Base-by-base conservation (phyloP, 106 monocot genomes). In the Cymbidium sinense region DNA sequence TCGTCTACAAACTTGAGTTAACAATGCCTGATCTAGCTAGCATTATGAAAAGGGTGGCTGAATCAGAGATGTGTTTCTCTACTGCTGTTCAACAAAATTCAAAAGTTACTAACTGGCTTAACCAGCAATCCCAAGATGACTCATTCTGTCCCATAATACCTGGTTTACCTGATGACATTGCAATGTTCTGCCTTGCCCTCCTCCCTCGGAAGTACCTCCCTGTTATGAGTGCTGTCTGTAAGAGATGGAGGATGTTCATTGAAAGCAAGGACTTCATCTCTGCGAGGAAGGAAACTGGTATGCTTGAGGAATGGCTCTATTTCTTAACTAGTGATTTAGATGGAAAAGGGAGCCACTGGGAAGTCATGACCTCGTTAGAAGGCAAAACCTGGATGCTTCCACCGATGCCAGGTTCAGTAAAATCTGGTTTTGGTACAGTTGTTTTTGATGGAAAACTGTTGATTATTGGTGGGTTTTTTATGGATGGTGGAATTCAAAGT, bases 251-350 rank as follows among this genome's bases (percentile, higher is more conserved):
- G 67, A 86, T 81, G n/a, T 91, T 85, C 54, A 83, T 96, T 67
- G 83, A 83, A 81, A 91, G 89, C 80, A 96, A 86, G 80, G 96
- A 96, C 77, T 89, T 93, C 35, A 71, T 77, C 19, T 43, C 79
- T 79, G 79, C 93, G 12, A 89, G 96, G 50, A 91, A 89, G 30
- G 89, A 91, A 31, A 83, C 86, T 74, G 86, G 86, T 12, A 93
- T 81, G 70, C 80, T 96, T 30, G 91, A 96, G 83, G 93, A 96
- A 71, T 89, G 85, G 91, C 70, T 96, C 9, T 96, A 93, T 81
- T 78, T 93, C 28, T 79, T 96, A 62, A 93, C 87, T n/a, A 83
- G 79, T 44, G 84, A 89, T 86, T 62, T 78, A 54, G 82, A 82
- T 34, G 89, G 82, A 47, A 87, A 84, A 43, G 86, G 91, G 67